phyloP scores from a whole-genome alignment of 768 basidiomycete species.

The Pilatotrama ljubarskyi region DNA sequence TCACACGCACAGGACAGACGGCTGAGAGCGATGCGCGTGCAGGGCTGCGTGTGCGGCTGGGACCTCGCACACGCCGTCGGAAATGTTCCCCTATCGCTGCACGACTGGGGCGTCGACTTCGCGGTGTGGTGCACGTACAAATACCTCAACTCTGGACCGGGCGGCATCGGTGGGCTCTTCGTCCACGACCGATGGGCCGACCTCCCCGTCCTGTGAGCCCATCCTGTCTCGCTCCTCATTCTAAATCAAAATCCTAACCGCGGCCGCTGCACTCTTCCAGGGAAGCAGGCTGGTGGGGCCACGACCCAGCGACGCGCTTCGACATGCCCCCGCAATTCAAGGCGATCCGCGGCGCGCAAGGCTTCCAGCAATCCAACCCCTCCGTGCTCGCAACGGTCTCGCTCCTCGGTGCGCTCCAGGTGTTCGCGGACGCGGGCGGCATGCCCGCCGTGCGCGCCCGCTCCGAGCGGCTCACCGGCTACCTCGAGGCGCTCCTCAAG shows the following conservation, averaged over 20 bases:
- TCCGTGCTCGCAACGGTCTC: conserved; percentile 77
- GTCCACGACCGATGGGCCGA: conserved; percentile 82
- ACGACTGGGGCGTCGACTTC: conserved; percentile 95
- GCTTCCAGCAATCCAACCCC: conserved; percentile 96
- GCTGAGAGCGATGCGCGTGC: too few species aligned
- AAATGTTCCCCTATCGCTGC: conserved; percentile 85
- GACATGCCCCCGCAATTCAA: conserved; percentile 83
- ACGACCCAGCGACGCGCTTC: conserved; percentile 84
- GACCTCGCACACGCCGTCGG: conserved; percentile 96
- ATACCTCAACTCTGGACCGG: conserved; percentile 95
- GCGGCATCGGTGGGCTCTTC: conserved; percentile 94
- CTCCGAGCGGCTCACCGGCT: conserved; percentile 66
- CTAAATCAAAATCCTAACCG: not conserved
- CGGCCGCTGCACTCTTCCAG: conserved; percentile 42
- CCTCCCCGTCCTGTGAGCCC: conserved; percentile 51
- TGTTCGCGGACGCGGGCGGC: conserved; percentile 80
- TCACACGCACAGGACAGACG: too few species aligned
- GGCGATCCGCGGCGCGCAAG: conserved; percentile 87
- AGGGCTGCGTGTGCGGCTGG: conserved; percentile 95
- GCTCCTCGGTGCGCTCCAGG: conserved; percentile 78
- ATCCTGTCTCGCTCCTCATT: not conserved
- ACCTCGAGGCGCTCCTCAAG: conserved; percentile 64
- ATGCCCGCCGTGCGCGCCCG: conserved; percentile 67
- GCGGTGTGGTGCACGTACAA: conserved; percentile 99
- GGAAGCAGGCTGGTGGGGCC: conserved; percentile 98